Base-by-base conservation (phyloP, 805 yeast genomes). In the Clavispora vitiphila region DNA sequence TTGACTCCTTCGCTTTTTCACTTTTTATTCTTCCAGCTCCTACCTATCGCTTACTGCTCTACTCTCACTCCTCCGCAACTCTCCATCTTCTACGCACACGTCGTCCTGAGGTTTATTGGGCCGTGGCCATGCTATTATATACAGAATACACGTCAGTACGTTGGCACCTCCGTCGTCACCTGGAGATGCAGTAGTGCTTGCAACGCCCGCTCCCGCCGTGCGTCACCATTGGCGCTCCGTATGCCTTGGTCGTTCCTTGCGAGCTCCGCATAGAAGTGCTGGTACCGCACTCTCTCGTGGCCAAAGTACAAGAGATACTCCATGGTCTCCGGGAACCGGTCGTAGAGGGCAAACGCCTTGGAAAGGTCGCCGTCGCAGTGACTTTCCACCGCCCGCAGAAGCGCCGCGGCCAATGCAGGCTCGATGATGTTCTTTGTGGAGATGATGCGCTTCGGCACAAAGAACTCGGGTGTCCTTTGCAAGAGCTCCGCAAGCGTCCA, bases 281-380 rank as follows among this genome's bases (percentile, higher is more conserved):
- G 44, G 21, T 47, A 34, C 11, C 60, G 51, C 5, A 45, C 41
- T 36, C 57, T 47, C 14, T 56, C 50, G 8, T 46, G 46, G 12
- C 49, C 51, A 34, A 52, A 54, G 39, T 48, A 49, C 24, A 59
- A 38, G 34, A 65, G 48, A 35, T 49, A 62, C 45, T 62, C 68
- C 29, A 67, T 51, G 5, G 68, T 56, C 22, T 54, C 56, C 8
- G 71, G 72, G 40, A 47, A 67, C 31, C 57, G 48, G 38, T 65
- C 67, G 59, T 61, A 60, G 37, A 66, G 47, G 20, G 43, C 39
- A 39, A 58, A 65, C 14, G 65, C 62, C 21, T 48, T 39, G 5
- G 36, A 18, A 8, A 29, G 41, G 37, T 56, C 53, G 7, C 47
- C 51, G 11, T 47, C 42, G 25, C 56, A 53, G 32, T 49, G 46